Conservation (phyloP, 2,329 filamentous ascomycete species). For the Parastagonospora avenae region DNA sequence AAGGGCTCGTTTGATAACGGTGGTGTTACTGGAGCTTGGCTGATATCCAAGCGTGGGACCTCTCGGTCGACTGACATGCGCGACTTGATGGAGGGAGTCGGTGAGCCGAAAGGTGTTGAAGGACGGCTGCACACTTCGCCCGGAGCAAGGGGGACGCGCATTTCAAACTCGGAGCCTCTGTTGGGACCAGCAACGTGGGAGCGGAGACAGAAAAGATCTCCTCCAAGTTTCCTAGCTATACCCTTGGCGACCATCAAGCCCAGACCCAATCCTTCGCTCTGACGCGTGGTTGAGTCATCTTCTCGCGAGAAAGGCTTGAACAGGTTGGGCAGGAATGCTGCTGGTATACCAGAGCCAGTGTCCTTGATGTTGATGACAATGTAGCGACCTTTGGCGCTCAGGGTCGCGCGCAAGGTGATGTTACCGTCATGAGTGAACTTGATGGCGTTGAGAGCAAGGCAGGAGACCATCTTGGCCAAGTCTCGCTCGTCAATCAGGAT, state of each 20-base stretch:
- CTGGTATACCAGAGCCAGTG: slow-evolving; percentile 71
- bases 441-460: slow-evolving; percentile 68
- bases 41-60: slow-evolving; percentile 17
- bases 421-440: slow-evolving; percentile 72
- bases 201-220: slow-evolving; percentile 67
- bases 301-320: slow-evolving; percentile 74
- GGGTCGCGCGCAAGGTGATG: slow-evolving; percentile 61
- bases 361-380: slow-evolving; percentile 68
- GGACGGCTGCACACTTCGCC: slow-evolving; percentile 57
- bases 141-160: slow-evolving; percentile 65
- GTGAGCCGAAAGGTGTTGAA: slow-evolving; percentile 55
- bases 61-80: slow-evolving; percentile 39
- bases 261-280: slow-evolving; percentile 70
- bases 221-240: slow-evolving; percentile 69
- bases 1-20: slow-evolving; percentile 31
- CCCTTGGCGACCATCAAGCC: slow-evolving; percentile 75
- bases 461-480: slow-evolving; percentile 67
- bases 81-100: slow-evolving; percentile 44
- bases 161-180: slow-evolving; percentile 71
- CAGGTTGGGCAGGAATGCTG: slow-evolving; percentile 67
- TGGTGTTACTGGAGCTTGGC: slow-evolving; percentile 34
- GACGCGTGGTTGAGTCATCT: slow-evolving; percentile 69
- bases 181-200: slow-evolving; percentile 66
- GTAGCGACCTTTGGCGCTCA: slow-evolving; percentile 58
- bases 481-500: slow-evolving; percentile 68